Conservation (phyloP, 2,329 filamentous ascomycete genomes). For the Fonsecaea pugnacius region DNA sequence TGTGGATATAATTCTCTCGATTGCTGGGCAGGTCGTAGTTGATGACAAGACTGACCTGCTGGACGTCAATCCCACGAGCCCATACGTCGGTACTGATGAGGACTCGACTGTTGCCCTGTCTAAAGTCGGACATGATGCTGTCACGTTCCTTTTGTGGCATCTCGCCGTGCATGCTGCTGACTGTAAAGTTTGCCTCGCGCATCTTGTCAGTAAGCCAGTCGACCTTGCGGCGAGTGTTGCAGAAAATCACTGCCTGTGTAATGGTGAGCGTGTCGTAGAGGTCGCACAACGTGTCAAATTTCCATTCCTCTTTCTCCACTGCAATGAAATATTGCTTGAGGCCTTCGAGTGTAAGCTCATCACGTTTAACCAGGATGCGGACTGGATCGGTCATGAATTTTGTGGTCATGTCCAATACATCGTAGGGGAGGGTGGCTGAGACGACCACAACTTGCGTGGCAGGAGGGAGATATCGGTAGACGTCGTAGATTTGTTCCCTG, state of each 20-base stretch:
- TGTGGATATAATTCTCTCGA: slow-evolving; percentile 99
- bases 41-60: slow-evolving; percentile 97
- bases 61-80: slow-evolving; percentile 98
- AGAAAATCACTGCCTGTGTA: slow-evolving; percentile 99
- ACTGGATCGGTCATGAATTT: slow-evolving; percentile 99
- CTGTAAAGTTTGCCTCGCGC: slow-evolving; percentile 97
- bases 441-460: slow-evolving; percentile 98
- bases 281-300: slow-evolving; percentile 97
- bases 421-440: slow-evolving; percentile 93
- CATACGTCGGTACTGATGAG: slow-evolving; percentile 97
- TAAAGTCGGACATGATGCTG: slow-evolving; percentile 99
- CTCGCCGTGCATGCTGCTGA: slow-evolving; percentile 98
- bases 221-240: slow-evolving; percentile 98
- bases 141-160: slow-evolving; percentile 99
- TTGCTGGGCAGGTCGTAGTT: slow-evolving; percentile 99
- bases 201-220: slow-evolving; percentile 99
- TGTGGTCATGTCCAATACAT: slow-evolving; percentile 98
- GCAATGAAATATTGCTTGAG: slow-evolving; percentile 99
- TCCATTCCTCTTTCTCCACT: slow-evolving; percentile 99
- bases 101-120: slow-evolving; percentile 93
- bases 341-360: slow-evolving; percentile 95
- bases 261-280: slow-evolving; percentile 98
- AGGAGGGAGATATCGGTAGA: slow-evolving; percentile 94
- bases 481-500: slow-evolving; percentile 98
- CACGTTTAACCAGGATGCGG: slow-evolving; percentile 95